Base-by-base conservation (phyloP, 2,329 filamentous ascomycete species). In the Berkeleyomyces rouxiae region DNA sequence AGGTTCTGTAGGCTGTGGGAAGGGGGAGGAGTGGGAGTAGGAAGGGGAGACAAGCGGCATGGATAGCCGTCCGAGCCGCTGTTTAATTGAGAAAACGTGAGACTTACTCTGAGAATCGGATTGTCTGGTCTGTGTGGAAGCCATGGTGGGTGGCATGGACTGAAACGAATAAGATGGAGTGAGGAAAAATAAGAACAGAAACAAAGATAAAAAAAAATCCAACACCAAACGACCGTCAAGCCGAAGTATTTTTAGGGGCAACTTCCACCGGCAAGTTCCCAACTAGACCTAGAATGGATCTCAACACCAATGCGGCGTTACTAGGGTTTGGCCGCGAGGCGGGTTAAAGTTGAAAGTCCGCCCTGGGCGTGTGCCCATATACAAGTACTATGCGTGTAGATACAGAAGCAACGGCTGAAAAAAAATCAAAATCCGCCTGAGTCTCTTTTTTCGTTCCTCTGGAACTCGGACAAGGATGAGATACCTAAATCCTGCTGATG, bases 81-180 rank as follows among this genome's bases (percentile, higher is more conserved):
- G 49, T 44, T 53, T 58, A 43, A 51, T 40, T n/a, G 43, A 42
- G 37, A 36, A 40, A 37, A 40, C 51, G 36, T 47, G 59, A 64
- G 63, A 64, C 63, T 64, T 64, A 64, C 63, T 59, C 59, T 58
- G 59, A 57, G 59, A 59, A 61, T 64, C 63, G 42, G 40, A 43
- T 61, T 46, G 44, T 62, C 61, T 59, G 59, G 58, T 61, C 42
- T 47, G 51, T 36, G 53, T 39, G 16, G 59, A 39, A 37, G 63
- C 46, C 53, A 58, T 58, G 11, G 44, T 58, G 16, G 11, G 44
- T 58, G 16, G 44, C 44, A 58, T 59, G 40, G 40, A 59, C 42
- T 59, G 40, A 44, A 59, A 59, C 49, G 49, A 53, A n/a, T 6
- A 46, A 46, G 23, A 55, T 3, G 37, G 33, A 47, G 13, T 6